Conservation (phyloP, 495 filamentous ascomycete genomes). For the Podospora fimiseda region DNA sequence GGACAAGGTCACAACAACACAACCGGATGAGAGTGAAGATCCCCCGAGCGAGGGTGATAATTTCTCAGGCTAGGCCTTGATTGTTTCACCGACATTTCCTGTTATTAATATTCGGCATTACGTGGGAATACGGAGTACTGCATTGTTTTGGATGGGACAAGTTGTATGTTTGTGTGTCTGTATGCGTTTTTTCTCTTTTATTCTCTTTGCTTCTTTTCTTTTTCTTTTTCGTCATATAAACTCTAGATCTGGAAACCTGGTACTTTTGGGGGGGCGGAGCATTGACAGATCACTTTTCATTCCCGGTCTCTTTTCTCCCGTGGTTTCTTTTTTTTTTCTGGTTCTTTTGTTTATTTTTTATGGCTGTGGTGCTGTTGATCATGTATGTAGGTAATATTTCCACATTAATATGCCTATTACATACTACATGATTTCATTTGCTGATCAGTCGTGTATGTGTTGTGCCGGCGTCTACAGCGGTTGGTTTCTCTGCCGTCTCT, state of each 20-base stretch:
- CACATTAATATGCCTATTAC: too few relatives aligned
- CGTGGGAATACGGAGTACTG: background rate
- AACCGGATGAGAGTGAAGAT: slow-evolving; percentile 12
- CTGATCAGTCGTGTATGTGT: background rate
- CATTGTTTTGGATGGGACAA: background rate
- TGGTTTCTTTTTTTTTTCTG: too few relatives aligned
- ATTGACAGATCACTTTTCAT: too few relatives aligned
- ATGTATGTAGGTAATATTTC: too few relatives aligned
- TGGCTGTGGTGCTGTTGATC: too few relatives aligned
- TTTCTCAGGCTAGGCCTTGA: background rate
- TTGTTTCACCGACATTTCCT: background rate
- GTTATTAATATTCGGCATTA: background rate
- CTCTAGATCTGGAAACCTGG: too few relatives aligned
- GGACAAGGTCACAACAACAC: slow-evolving; percentile 24
- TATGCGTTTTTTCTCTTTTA: background rate
- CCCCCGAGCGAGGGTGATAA: background rate
- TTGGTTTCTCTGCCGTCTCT: background rate
- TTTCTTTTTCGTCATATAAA: too few relatives aligned
- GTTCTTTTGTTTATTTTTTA: too few relatives aligned
- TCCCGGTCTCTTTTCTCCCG: too few relatives aligned
- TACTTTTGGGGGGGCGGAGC: too few relatives aligned
- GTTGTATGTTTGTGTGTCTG: background rate
- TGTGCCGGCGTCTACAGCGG: background rate
- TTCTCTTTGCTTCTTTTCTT: background rate
- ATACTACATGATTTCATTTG: too few relatives aligned